These are phyloP conservation scores for Leccinum fibrillosum DNA, from an alignment of 768 basidiomycete species.

Conservation along the genomic window DNA sequence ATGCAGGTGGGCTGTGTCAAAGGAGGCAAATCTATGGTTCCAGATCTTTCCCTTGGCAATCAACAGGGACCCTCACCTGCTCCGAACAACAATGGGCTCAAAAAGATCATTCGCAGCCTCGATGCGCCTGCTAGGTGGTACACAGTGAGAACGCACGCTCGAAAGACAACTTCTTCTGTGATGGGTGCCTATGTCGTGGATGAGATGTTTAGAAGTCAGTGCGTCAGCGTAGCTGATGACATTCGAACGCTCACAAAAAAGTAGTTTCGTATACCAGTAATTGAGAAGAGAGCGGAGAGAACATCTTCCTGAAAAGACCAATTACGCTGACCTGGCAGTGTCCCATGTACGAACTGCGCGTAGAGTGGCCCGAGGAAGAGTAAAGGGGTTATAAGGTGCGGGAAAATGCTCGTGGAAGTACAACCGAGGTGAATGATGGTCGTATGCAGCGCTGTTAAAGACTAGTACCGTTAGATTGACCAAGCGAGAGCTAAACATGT, in stretches of 20 bases:
- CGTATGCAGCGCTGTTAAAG: conserved; percentile 22
- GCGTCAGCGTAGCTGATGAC: not conserved
- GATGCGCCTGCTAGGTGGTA: conserved; percentile 66
- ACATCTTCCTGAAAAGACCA: conserved; percentile 46
- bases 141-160: conserved; percentile 76
- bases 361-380: conserved; percentile 81
- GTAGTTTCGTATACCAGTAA: conserved; percentile 73
- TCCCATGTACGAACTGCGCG: conserved; percentile 40
- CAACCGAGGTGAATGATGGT: conserved; percentile 43
- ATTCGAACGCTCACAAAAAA: conserved; percentile 35
- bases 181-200: conserved; percentile 62
- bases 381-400: conserved; percentile 67
- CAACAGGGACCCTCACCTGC: conserved; percentile 51
- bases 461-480: conserved; percentile 13
- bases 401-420: conserved; percentile 28
- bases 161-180: conserved; percentile 91
- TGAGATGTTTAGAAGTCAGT: not conserved
- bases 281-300: conserved; percentile 40
- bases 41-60: not conserved
- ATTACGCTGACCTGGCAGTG: conserved; percentile 53
- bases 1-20: conserved; percentile 75
- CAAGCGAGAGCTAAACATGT: not conserved
- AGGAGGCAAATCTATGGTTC: conserved; percentile 7
- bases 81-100: conserved; percentile 85
- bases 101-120: conserved; percentile 61